Evolutionary conservation across 805 yeast species (phyloP), one percentile per base, ranked within the genome.

Genomic region (Candida boidinii): DNA sequence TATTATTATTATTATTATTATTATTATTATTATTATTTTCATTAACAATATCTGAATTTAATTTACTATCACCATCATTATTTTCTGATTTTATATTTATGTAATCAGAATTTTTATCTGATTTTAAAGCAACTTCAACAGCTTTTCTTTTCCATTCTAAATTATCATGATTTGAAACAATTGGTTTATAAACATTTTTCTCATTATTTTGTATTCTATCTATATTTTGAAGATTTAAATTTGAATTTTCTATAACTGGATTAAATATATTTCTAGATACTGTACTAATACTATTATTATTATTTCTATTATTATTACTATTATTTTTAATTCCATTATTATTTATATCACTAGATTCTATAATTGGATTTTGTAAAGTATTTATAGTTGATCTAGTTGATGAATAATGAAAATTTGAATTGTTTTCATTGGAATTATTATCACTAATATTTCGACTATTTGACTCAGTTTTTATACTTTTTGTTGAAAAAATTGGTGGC

Each of bases 111-210:
- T 39, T 28, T n/a, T 36, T 31, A 15, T 21, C 35, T 15, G 27
- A 38, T 17, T 36, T 38, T 21, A 49, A 36, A 11, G 54, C 54
- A 21, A 41, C 41, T 23, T 48, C 53, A 15, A 51, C 54, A 26
- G 54, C 49, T 29, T 39, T 42, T 14, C 53, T 34, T 9, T 45
- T 41, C 52, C 52, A 49, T 15, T 47, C 54, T 14, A 40, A 24
- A 31, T 31, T 31, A 31, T 31, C 34, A 25, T 31, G 18, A 4
- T 26, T 25, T 7, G 34, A 24, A 10, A 17, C 25, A 4, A 31
- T 11, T 3, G 25, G 3, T 4, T 29, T 29, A 25, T 25, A 31
- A 12, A 31, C 34, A 10, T 15, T 25, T 25, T 20, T 23, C n/a
- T n/a, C n/a, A n/a, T n/a, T n/a, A n/a, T n/a, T n/a, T n/a, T n/a